Percentiles rank a stretch among this genome's conserved stretches.
Evolutionary conservation across 352 stramenopile species (phyloP).

Genomic region (Phytophthora vignae): DNA sequence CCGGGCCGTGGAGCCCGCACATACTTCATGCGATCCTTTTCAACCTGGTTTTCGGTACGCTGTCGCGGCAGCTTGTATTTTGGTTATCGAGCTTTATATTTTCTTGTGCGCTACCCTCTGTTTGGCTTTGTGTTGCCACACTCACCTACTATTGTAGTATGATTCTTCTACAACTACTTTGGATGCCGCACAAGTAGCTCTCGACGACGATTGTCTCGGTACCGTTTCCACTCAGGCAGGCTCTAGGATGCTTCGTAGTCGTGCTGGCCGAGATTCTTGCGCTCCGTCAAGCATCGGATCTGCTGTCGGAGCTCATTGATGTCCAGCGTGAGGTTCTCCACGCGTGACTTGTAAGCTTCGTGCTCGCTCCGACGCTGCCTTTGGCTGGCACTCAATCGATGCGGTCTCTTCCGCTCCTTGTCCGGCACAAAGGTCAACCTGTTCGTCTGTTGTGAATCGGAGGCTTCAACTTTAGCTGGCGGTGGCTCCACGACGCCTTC

Average conservation of each 20-base stretch:
- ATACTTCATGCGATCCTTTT: conserved; percentile 32
- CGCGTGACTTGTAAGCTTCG: too few relatives aligned
- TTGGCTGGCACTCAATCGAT: too few relatives aligned
- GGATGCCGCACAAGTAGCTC: too few relatives aligned
- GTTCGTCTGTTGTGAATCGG: not conserved
- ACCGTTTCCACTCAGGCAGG: too few relatives aligned
- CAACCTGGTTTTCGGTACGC: conserved; percentile 16
- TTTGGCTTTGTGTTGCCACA: not conserved
- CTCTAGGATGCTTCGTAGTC: too few relatives aligned
- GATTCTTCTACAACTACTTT: too few relatives aligned
- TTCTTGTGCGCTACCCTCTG: conserved; percentile 1
- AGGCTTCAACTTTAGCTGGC: not conserved
- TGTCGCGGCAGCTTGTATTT: conserved; percentile 10
- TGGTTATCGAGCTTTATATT: conserved; percentile 14
- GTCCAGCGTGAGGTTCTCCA: not conserved
- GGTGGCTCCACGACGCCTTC: not conserved
- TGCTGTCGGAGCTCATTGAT: not conserved
- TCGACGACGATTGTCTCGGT: too few relatives aligned
- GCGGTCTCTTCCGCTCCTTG: too few relatives aligned
- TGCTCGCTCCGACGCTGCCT: too few relatives aligned
- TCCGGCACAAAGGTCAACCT: not conserved
- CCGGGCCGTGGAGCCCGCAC: conserved; percentile 2
- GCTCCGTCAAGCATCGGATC: not conserved
- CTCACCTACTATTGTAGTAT: too few relatives aligned
- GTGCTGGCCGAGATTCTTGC: too few relatives aligned